Evolutionary conservation across 164 flowering plant species (phyloP).

Genomic region (Stephania cephalantha): DNA sequence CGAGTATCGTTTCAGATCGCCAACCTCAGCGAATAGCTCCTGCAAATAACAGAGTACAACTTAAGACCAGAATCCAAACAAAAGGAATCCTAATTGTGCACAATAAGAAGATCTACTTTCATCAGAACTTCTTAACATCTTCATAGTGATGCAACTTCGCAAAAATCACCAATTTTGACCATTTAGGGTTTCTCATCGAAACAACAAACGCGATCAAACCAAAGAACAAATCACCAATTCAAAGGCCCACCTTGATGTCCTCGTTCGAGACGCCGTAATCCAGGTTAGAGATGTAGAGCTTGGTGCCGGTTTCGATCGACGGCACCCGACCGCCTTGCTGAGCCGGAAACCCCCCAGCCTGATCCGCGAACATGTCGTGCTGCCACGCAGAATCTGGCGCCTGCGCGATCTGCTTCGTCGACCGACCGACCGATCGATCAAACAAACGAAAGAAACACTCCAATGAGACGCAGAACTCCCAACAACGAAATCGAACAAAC

Average conservation of each 20-base stretch:
- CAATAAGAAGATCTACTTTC: not conserved
- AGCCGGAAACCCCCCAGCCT: constrained; percentile 25
- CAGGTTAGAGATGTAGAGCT: constrained; percentile 75
- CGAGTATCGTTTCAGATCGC: constrained; percentile 69
- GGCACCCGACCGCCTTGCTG: constrained; percentile 40
- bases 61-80: not conserved
- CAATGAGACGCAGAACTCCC: constrained; percentile 5
- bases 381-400: constrained; percentile 76
- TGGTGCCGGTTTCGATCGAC: constrained; percentile 79
- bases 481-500: constrained; percentile 1
- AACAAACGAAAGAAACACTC: constrained; percentile 8
- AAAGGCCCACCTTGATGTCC: constrained; percentile 61
- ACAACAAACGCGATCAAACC: not conserved
- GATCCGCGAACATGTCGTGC: constrained; percentile 65
- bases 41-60: constrained; percentile 21
- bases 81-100: not conserved
- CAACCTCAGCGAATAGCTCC: constrained; percentile 94
- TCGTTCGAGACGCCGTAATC: constrained; percentile 85
- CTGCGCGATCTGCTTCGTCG: constrained; percentile 22
- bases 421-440: not conserved
- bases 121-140: not conserved
- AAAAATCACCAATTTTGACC: too few relatives aligned
- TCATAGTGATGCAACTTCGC: not conserved
- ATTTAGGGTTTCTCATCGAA: not conserved
- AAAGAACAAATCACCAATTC: not conserved